These are phyloP conservation scores for Chamaenerion angustifolium DNA, from an alignment of 345 rosid species.

Conservation along the genomic window DNA sequence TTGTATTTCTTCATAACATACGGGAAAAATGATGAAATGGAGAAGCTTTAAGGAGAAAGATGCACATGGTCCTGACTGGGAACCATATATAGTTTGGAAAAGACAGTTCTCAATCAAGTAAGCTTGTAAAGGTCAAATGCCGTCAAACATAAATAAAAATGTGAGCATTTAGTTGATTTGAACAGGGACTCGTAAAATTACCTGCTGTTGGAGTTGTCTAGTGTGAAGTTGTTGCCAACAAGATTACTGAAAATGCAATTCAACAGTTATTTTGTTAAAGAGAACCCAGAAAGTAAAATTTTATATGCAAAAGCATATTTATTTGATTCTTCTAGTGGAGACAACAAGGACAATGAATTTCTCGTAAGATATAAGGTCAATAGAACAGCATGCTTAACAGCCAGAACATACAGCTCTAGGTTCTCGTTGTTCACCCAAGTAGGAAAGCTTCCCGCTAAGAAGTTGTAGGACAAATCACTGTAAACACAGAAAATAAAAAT, in stretches of 20 bases:
- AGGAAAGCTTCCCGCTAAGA: conserved; percentile 50
- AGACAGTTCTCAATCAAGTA: too few species aligned
- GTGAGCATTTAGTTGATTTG: too few species aligned
- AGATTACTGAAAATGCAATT: conserved; percentile 43
- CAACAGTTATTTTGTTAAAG: not conserved
- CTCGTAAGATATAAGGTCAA: not conserved
- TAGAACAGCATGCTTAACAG: not conserved
- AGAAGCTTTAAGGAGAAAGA: too few species aligned
- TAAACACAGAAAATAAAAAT: conserved; percentile 3
- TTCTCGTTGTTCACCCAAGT: conserved; percentile 37
- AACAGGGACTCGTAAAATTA: conserved; percentile 9
- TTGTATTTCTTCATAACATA: not conserved
- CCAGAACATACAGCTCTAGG: conserved; percentile 34
- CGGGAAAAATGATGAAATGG: too few species aligned
- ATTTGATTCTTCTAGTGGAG: not conserved
- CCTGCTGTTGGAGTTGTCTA: conserved; percentile 29
- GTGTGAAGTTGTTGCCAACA: conserved; percentile 56
- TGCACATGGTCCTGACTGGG: conserved; percentile 13
- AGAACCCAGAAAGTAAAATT: conserved; percentile 2
- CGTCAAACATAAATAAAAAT: too few species aligned
- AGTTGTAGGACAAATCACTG: conserved; percentile 79
- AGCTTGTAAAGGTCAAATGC: too few species aligned
- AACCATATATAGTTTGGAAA: conserved; percentile 18
- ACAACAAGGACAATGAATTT: too few species aligned
- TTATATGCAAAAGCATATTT: conserved; percentile 9